Percentiles rank a stretch among this genome's conserved stretches.
phyloP scores from a whole-genome alignment of 805 yeast genomes.

The Starmerella cellae region DNA sequence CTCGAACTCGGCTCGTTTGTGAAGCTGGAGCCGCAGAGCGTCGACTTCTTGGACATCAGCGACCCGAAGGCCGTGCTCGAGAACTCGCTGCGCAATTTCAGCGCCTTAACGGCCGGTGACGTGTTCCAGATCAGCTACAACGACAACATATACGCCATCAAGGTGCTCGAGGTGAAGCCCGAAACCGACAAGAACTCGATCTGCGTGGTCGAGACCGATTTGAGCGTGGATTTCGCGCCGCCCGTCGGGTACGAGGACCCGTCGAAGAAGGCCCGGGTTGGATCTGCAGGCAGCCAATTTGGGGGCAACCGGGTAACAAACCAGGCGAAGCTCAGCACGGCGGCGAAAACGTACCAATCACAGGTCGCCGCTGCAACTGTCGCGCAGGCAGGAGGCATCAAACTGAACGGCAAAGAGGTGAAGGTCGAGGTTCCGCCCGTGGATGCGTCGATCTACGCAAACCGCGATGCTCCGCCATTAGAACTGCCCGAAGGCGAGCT shows the following conservation, averaged over 20 bases:
- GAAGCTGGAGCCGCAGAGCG: slow-evolving; percentile 89
- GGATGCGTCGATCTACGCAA: slow-evolving; percentile 16
- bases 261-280: slow-evolving; percentile 7
- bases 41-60: slow-evolving; percentile 79
- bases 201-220: slow-evolving; percentile 92
- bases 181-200: slow-evolving; percentile 51
- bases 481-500: slow-evolving; percentile 70
- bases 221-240: slow-evolving; percentile 95
- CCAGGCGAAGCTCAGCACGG: background rate
- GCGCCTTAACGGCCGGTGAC: slow-evolving; percentile 75
- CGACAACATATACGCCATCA: slow-evolving; percentile 60
- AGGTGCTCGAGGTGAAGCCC: slow-evolving; percentile 79
- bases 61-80: slow-evolving; percentile 96
- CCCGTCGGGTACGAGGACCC: slow-evolving; percentile 98
- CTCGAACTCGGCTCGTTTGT: slow-evolving; percentile 79
- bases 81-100: slow-evolving; percentile 77
- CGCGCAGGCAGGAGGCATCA: slow-evolving; percentile 8
- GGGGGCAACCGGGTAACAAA: background rate
- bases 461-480: slow-evolving; percentile 46
- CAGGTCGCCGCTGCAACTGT: background rate
- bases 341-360: slow-evolving; percentile 7
- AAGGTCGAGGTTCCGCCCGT: slow-evolving; percentile 14
- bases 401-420: slow-evolving; percentile 19
- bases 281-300: background rate
- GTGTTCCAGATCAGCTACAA: slow-evolving; percentile 76